phyloP scores from a whole-genome alignment of 805 yeast genomes.

The Jamesozyma spencerorum region DNA sequence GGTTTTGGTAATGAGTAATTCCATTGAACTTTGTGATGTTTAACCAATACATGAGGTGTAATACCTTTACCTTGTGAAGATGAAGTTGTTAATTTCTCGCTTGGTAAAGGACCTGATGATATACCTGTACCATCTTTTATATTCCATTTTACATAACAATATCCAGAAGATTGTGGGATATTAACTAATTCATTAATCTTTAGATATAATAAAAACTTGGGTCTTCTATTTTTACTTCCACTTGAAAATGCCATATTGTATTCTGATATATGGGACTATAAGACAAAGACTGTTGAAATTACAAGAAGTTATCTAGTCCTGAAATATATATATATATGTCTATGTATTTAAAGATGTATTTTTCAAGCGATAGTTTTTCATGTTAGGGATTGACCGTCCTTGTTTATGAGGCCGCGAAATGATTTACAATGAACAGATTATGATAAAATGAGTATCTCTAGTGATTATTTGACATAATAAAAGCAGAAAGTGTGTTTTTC shows the following conservation, averaged over 20 bases:
- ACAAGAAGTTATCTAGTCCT: no score
- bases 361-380: no score
- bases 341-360: no score
- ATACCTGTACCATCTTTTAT: constrained; percentile 40
- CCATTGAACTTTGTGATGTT: constrained; percentile 47
- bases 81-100: not conserved
- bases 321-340: no score
- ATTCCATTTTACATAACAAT: constrained; percentile 55
- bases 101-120: constrained; percentile 4
- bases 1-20: constrained; percentile 31
- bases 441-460: no score
- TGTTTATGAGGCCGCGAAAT: no score
- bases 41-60: constrained; percentile 38
- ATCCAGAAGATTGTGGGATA: constrained; percentile 70
- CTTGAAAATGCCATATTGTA: constrained; percentile 9
- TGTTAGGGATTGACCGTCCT: no score
- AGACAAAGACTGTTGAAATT: no score
- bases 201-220: constrained; percentile 54
- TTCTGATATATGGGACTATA: no score
- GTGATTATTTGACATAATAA: no score
- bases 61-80: constrained; percentile 26
- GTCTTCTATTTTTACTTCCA: constrained; percentile 33
- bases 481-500: no score
- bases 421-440: no score
- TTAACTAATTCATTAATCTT: constrained; percentile 65